Conservation (phyloP, 352 stramenopile species). For the Globisporangium lucens region DNA sequence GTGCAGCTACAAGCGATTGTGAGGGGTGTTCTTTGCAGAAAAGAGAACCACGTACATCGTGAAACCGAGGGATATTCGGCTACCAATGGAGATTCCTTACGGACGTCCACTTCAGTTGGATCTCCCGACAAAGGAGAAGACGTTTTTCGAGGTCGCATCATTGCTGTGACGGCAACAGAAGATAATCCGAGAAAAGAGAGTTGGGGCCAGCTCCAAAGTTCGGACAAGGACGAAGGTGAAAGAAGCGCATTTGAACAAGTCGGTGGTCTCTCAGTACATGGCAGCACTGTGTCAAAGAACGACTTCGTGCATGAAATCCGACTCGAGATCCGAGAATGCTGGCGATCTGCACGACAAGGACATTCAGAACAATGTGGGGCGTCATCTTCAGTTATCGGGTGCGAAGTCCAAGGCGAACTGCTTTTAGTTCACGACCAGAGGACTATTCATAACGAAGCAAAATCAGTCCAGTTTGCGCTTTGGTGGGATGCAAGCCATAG, state of each 20-base stretch:
- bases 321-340: constrained; percentile 30
- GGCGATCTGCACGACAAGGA: constrained; percentile 2
- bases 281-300: not conserved
- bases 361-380: not conserved
- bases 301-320: constrained; percentile 19
- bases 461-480: constrained; percentile 35
- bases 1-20: constrained; percentile 34
- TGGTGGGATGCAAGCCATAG: constrained; percentile 51
- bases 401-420: constrained; percentile 40
- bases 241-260: not conserved
- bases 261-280: not conserved
- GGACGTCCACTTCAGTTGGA: no score
- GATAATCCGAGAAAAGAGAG: not conserved
- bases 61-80: not conserved
- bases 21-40: constrained; percentile 25
- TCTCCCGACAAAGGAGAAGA: not conserved
- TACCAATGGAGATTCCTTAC: not conserved
- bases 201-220: not conserved
- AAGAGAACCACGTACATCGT: not conserved
- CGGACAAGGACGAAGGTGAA: not conserved
- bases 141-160: not conserved
- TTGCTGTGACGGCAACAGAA: not conserved
- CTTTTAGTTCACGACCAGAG: constrained; percentile 11
- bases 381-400: constrained; percentile 26
- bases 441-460: constrained; percentile 7